A percentile compares a stretch with the other conserved stretches of the same genome.
phyloP scores from a whole-genome alignment of 2,329 filamentous ascomycete genomes.

The Zarea fungicola region DNA sequence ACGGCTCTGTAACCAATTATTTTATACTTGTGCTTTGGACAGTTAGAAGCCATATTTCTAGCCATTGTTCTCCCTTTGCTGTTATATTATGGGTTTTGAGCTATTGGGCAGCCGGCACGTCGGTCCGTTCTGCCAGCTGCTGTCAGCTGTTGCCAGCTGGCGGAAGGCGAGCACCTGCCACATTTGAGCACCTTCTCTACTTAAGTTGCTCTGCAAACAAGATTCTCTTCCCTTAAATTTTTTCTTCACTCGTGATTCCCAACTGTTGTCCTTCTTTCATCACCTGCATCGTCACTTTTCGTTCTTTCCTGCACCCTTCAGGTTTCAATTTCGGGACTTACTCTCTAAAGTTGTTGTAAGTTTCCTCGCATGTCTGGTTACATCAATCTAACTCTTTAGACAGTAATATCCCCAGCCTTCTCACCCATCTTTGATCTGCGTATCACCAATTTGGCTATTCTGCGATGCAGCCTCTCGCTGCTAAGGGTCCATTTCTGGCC shows the following conservation, averaged over 20 bases:
- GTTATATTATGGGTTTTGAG: not conserved
- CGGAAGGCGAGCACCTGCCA: not conserved
- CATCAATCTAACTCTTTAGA: not conserved
- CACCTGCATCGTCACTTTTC: not conserved
- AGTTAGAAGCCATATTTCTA: no score
- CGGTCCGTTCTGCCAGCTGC: not conserved
- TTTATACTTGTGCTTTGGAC: no score
- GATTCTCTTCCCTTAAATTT: not conserved
- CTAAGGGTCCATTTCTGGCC: slow-evolving; percentile 5
- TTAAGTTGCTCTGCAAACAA: not conserved
- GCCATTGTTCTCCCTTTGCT: no score
- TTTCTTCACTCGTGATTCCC: not conserved
- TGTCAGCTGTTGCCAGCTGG: slow-evolving; percentile 14
- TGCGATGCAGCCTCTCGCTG: slow-evolving; percentile 3
- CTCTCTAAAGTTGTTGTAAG: slow-evolving; percentile 1
- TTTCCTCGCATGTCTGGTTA: not conserved
- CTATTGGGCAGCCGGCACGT: not conserved
- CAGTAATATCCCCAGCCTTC: slow-evolving; percentile 2
- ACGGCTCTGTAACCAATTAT: no score
- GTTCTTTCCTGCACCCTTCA: not conserved
- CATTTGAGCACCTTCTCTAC: no score
- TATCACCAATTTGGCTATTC: slow-evolving; percentile 4
- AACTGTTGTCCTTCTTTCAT: slow-evolving; percentile 4
- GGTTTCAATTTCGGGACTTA: not conserved
- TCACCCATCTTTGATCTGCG: not conserved